These are phyloP conservation scores for Colletotrichum liaoningense DNA, from an alignment of 2,329 filamentous ascomycete genomes.

Conservation along the genomic window DNA sequence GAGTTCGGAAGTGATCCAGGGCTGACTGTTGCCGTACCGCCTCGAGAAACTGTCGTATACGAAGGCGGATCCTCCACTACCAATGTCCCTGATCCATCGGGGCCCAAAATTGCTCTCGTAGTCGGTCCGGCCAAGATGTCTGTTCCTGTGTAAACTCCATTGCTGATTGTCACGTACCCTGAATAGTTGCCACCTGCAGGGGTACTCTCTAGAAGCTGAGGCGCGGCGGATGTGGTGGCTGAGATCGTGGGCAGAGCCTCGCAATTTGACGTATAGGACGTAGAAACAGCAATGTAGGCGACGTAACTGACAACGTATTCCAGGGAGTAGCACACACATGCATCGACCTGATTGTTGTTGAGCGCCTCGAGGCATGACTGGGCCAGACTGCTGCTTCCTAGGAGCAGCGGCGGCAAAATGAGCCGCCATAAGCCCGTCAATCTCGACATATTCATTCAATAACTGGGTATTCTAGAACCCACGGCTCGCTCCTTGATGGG, in stretches of 20 bases:
- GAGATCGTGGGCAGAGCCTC: neutral
- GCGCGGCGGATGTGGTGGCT: neutral
- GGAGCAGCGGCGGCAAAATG: constrained; percentile 10
- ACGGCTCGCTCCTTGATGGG: neutral
- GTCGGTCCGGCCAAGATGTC: constrained; percentile 20
- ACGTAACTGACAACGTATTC: constrained; percentile 32
- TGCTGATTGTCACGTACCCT: constrained; percentile 7
- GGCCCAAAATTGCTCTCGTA: neutral
- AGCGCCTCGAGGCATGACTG: constrained; percentile 30
- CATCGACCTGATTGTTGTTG: constrained; percentile 15
- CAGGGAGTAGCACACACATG: constrained; percentile 26
- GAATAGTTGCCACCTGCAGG: neutral
- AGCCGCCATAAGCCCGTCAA: constrained; percentile 11
- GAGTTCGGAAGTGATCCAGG: neutral
- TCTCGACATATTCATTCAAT: neutral
- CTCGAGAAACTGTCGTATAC: constrained; percentile 20
- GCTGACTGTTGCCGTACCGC: neutral
- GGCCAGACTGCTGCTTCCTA: constrained; percentile 2
- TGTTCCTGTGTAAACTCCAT: constrained; percentile 21
- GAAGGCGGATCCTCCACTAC: constrained; percentile 22
- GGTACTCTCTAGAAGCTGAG: neutral
- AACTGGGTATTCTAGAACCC: neutral
- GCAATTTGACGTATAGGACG: constrained; percentile 24
- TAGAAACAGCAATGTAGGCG: constrained; percentile 28
- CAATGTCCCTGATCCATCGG: neutral